Evolutionary conservation across 2,329 filamentous ascomycete species (phyloP).

Genomic region (Ophiocordyceps robertsii): DNA sequence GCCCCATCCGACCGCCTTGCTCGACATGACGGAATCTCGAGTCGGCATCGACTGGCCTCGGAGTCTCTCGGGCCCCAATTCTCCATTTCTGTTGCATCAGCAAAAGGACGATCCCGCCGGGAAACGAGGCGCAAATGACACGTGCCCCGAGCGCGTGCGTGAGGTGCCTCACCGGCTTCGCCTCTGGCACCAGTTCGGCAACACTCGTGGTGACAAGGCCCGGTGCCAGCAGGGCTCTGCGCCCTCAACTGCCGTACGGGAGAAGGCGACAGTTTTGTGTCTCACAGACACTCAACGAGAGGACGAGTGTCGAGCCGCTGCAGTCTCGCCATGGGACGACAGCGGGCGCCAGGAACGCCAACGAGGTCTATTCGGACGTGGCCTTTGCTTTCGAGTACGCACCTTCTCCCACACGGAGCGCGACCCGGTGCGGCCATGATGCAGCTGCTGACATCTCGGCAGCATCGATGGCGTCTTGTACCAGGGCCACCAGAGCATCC

Average conservation of each 20-base stretch:
- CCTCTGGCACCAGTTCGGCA: too few relatives aligned
- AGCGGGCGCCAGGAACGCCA: neutral
- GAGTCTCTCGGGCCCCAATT: too few relatives aligned
- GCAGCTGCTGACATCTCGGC: neutral
- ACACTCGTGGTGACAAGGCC: too few relatives aligned
- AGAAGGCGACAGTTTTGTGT: neutral
- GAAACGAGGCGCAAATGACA: too few relatives aligned
- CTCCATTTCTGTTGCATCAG: too few relatives aligned
- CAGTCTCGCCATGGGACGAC: neutral
- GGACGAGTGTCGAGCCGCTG: neutral
- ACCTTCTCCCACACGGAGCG: neutral
- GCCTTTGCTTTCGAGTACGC: constrained; percentile 25
- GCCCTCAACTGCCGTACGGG: neutral
- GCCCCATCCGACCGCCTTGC: too few relatives aligned
- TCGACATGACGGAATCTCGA: too few relatives aligned
- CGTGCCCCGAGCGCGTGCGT: too few relatives aligned
- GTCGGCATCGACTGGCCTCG: too few relatives aligned
- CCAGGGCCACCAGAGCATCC: constrained; percentile 64
- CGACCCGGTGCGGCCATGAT: too few relatives aligned
- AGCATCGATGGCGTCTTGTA: constrained; percentile 91
- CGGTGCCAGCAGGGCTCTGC: neutral
- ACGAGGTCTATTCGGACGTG: constrained; percentile 16
- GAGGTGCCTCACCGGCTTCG: too few relatives aligned
- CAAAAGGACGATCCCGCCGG: too few relatives aligned
- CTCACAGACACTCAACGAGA: neutral